These are phyloP conservation scores for Exophiala calicioides DNA, from an alignment of 2,329 filamentous ascomycete genomes.

Conservation along the genomic window DNA sequence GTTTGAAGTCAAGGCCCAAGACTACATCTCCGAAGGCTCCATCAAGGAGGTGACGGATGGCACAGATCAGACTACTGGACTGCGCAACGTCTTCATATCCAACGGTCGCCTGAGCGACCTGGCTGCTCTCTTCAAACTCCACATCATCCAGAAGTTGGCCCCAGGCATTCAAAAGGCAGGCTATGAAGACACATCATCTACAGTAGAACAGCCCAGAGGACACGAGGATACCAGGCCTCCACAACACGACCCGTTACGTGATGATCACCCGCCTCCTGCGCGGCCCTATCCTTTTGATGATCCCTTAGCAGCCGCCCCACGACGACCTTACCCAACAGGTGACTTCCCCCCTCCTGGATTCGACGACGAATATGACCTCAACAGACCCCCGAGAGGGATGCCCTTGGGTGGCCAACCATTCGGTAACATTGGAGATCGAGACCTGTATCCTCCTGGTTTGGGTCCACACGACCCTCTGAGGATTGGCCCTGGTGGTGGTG, in stretches of 20 bases:
- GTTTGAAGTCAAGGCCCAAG: constrained; percentile 71
- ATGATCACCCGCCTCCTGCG: constrained; percentile 60
- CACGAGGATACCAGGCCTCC: constrained; percentile 45
- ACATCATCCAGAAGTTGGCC: constrained; percentile 80
- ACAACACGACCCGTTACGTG: constrained; percentile 51
- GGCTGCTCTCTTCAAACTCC: constrained; percentile 69
- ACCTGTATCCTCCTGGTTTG: constrained; percentile 82
- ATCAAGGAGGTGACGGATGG: constrained; percentile 52
- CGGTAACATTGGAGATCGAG: constrained; percentile 75
- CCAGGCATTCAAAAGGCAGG: constrained; percentile 76
- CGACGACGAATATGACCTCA: constrained; percentile 87
- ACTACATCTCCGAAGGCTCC: constrained; percentile 69
- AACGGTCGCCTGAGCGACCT: constrained; percentile 68
- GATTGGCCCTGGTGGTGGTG: constrained; percentile 62
- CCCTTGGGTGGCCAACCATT: constrained; percentile 37
- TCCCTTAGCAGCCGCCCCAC: constrained; percentile 61
- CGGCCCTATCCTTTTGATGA: constrained; percentile 69
- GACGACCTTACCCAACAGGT: constrained; percentile 64
- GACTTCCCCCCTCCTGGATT: constrained; percentile 87
- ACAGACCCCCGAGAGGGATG: constrained; percentile 61
- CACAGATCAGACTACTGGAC: constrained; percentile 29
- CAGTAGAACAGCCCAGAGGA: constrained; percentile 40
- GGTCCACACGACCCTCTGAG: constrained; percentile 82
- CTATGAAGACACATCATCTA: constrained; percentile 62
- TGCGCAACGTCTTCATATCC: constrained; percentile 71